Evolutionary conservation across 371 early-diverging fungal species (phyloP).

Genomic region (Actinomortierella ambigua): DNA sequence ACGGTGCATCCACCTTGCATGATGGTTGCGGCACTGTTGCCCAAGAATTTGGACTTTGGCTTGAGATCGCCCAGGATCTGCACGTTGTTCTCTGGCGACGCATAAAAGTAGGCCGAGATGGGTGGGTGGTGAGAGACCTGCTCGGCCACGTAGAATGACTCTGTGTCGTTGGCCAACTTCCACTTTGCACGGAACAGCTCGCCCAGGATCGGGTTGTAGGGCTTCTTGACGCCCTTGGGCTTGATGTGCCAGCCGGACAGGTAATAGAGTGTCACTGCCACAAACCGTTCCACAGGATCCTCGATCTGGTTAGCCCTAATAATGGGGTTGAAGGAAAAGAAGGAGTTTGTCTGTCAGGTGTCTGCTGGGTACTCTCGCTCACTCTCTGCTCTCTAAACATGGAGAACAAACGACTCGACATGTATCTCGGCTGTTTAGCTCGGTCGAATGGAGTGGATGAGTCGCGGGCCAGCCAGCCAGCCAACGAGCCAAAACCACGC

Average conservation of each 20-base stretch:
- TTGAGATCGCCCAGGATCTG: slow-evolving; percentile 81
- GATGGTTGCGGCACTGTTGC: slow-evolving; percentile 90
- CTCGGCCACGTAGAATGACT: slow-evolving; percentile 87
- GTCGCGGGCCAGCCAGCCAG: too few relatives aligned
- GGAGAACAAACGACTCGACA: too few relatives aligned
- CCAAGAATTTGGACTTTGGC: slow-evolving; percentile 90
- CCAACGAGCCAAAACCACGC: too few relatives aligned
- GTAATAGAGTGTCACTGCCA: slow-evolving; percentile 88
- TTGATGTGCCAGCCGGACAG: slow-evolving; percentile 97
- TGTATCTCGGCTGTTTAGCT: too few relatives aligned
- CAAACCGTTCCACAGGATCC: slow-evolving; percentile 86
- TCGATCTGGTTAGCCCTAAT: slow-evolving; percentile 63
- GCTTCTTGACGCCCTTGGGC: slow-evolving; percentile 97
- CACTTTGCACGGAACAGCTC: slow-evolving; percentile 90
- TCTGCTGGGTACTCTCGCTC: too few relatives aligned
- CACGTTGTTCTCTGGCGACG: slow-evolving; percentile 83
- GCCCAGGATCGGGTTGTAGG: slow-evolving; percentile 96
- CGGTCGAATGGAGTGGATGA: too few relatives aligned
- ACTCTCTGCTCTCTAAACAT: too few relatives aligned
- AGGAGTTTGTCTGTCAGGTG: too few relatives aligned
- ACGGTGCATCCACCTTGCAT: slow-evolving; percentile 83
- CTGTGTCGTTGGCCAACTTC: slow-evolving; percentile 70
- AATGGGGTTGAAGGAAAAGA: too few relatives aligned
- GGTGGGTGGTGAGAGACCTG: slow-evolving; percentile 99
- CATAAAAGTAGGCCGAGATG: slow-evolving; percentile 85